Conservation (phyloP, 495 filamentous ascomycete species). For the Penicillium psychrofluorescens region DNA sequence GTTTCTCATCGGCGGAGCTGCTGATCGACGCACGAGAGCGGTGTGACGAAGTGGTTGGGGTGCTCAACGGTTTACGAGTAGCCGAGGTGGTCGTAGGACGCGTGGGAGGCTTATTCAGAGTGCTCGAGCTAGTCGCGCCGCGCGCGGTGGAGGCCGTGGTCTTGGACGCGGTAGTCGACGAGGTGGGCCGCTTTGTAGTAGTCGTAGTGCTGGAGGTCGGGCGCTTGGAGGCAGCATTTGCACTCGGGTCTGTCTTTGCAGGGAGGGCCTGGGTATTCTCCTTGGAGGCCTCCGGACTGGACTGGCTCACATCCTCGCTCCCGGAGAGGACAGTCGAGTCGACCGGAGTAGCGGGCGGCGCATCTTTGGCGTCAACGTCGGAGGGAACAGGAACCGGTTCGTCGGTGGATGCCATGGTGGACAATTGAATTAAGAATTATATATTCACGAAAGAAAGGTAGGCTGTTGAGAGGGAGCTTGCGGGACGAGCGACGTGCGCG, state of each 20-base stretch:
- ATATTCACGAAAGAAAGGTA: no score
- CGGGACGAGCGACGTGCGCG: no score
- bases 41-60: slow-evolving; percentile 34
- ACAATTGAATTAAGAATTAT: background rate
- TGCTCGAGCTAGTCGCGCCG: slow-evolving; percentile 22
- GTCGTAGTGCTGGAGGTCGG: slow-evolving; percentile 21
- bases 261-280: slow-evolving; percentile 28
- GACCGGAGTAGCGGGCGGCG: slow-evolving; percentile 34
- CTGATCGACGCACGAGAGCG: slow-evolving; percentile 38
- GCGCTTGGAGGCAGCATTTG: slow-evolving; percentile 22
- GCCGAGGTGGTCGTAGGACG: slow-evolving; percentile 33
- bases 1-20: slow-evolving; percentile 44
- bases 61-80: slow-evolving; percentile 31
- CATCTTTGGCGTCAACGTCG: slow-evolving; percentile 22
- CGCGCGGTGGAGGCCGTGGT: slow-evolving; percentile 19
- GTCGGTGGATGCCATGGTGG: slow-evolving; percentile 32
- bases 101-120: slow-evolving; percentile 38
- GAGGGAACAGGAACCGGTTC: slow-evolving; percentile 25
- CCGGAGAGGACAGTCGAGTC: slow-evolving; percentile 32
- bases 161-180: slow-evolving; percentile 25
- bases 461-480: no score
- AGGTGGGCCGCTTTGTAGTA: slow-evolving; percentile 29
- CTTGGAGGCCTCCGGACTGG: slow-evolving; percentile 36
- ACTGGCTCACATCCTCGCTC: slow-evolving; percentile 27
- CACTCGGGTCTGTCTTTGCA: slow-evolving; percentile 18